Conservation (phyloP, 2,329 filamentous ascomycete genomes). For the Alternaria novae-zelandiae region DNA sequence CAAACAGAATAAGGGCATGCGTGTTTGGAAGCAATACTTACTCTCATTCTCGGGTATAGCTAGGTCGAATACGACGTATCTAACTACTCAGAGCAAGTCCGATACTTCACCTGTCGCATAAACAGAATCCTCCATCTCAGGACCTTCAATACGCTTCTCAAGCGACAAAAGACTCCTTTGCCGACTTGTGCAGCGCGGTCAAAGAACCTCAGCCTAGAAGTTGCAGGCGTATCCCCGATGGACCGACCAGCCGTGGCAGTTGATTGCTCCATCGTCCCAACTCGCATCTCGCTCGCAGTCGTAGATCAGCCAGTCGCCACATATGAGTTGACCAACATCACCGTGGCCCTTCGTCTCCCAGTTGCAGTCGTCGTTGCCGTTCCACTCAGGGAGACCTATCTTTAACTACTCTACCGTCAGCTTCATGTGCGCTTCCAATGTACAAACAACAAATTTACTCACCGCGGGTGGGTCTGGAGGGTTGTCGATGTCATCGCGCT, state of each 20-base stretch:
- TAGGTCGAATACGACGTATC: no score
- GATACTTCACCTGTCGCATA: no score
- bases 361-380: not conserved
- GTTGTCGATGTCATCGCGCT: not conserved
- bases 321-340: not conserved
- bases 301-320: not conserved
- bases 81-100: no score
- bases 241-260: not conserved
- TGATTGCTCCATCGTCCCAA: not conserved
- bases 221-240: not conserved
- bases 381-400: not conserved
- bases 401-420: not conserved
- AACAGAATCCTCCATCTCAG: no score
- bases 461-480: not conserved
- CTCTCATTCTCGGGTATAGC: no score
- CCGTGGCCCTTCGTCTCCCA: not conserved
- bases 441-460: not conserved
- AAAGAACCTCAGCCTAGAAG: not conserved
- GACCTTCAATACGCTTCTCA: not conserved
- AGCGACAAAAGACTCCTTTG: not conserved
- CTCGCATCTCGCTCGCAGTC: not conserved
- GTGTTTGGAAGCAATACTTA: not conserved
- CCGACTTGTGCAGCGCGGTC: not conserved
- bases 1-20: not conserved
- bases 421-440: not conserved